A percentile compares a stretch with the other conserved stretches of the same genome.
Evolutionary conservation across 2,329 filamentous ascomycete species (phyloP).

Genomic region (Cercospora sesami): DNA sequence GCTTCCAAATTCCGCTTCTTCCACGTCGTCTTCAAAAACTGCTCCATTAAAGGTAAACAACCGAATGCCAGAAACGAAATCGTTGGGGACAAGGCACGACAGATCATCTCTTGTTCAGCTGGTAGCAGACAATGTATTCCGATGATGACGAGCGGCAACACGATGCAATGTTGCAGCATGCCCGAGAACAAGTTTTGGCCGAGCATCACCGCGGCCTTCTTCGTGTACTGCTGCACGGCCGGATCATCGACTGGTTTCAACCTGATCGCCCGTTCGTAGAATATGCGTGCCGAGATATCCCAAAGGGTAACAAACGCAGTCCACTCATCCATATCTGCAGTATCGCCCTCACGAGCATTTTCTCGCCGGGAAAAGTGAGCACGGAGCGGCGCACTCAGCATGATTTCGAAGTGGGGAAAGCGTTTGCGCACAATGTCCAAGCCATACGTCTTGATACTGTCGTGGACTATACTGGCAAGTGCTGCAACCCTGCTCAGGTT

Average conservation of each 20-base stretch:
- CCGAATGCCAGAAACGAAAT: constrained; percentile 22
- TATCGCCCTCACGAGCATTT: not conserved
- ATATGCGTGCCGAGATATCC: constrained; percentile 17
- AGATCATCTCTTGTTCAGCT: constrained; percentile 15
- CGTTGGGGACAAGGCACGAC: constrained; percentile 17
- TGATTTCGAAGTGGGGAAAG: not conserved
- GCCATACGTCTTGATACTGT: not conserved
- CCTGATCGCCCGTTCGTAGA: constrained; percentile 16
- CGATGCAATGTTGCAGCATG: constrained; percentile 23
- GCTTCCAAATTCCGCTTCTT: constrained; percentile 10
- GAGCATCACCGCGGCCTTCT: constrained; percentile 10
- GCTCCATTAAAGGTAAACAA: constrained; percentile 18
- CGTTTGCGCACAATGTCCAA: constrained; percentile 1
- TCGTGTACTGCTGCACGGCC: constrained; percentile 15
- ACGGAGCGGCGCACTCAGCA: constrained; percentile 7
- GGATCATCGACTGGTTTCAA: constrained; percentile 10
- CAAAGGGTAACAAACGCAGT: constrained; percentile 9
- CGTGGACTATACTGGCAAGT: constrained; percentile 13
- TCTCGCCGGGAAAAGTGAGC: not conserved
- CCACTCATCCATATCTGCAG: constrained; percentile 8
- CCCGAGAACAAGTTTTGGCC: constrained; percentile 2
- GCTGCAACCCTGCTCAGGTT: constrained; percentile 16
- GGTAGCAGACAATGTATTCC: constrained; percentile 17
- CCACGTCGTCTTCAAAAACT: constrained; percentile 21
- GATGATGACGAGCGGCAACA: constrained; percentile 22